A percentile compares a stretch with the other conserved stretches of the same genome.
These are phyloP conservation scores for Eutypella sp. DNA, from an alignment of 2,329 filamentous ascomycete species.

Conservation along the genomic window DNA sequence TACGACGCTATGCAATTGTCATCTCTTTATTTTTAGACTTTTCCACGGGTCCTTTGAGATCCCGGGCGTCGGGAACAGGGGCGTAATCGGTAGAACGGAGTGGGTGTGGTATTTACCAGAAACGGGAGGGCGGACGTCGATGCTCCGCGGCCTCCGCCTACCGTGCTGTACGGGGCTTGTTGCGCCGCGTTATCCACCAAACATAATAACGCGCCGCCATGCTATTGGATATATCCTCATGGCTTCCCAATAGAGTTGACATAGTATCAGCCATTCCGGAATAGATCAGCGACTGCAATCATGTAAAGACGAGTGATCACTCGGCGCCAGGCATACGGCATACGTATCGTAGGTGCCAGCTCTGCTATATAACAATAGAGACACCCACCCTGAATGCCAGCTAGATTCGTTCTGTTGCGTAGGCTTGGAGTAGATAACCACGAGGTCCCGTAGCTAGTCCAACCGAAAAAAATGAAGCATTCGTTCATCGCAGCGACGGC, in stretches of 20 bases:
- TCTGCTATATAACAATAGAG: too few species aligned
- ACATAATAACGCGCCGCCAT: neutral
- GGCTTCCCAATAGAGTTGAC: neutral
- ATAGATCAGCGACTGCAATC: neutral
- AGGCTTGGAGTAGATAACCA: too few species aligned
- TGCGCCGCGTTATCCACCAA: neutral
- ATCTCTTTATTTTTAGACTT: neutral
- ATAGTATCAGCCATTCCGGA: neutral
- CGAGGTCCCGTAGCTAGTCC: too few species aligned
- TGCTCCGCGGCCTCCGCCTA: neutral
- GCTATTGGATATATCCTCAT: neutral
- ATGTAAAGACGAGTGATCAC: neutral
- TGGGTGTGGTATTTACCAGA: neutral
- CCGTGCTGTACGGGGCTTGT: neutral
- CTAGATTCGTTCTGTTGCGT: too few species aligned
- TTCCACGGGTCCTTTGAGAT: neutral
- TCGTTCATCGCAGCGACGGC: conserved; percentile 11
- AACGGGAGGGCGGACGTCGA: neutral
- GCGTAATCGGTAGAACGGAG: neutral
- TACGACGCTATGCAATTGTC: neutral
- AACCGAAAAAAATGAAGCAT: conserved; percentile 19
- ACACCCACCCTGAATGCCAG: too few species aligned
- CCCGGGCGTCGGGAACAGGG: neutral
- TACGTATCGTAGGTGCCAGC: too few species aligned
- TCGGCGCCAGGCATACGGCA: neutral